Evolutionary conservation across 139 green algal genomes (phyloP), one percentile per base, ranked within the genome.

Genomic region (Pseudopediastrum boryanum): DNA sequence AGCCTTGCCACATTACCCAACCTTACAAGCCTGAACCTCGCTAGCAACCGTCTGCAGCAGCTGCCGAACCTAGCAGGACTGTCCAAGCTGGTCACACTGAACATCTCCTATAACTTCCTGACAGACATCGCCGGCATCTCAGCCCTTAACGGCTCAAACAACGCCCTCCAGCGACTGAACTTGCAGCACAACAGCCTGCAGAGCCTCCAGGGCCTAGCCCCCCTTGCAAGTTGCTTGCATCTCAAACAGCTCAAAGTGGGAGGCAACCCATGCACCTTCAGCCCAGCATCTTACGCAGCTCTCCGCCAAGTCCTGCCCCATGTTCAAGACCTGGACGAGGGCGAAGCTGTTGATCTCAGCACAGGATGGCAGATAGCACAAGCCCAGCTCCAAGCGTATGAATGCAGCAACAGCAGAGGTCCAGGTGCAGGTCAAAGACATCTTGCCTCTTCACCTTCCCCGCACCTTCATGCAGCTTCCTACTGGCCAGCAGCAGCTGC

Each of bases 81-180:
- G 0, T 31, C 62, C 27, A 75, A 42, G 27, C 82, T 95, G 19
- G 74, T 82, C 29, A 36, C 70, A 5, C 75, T 95, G 25, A 90
- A 88, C 54, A 54, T 93, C 0, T 88, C 89, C 0, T 90, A 93
- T 83, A 95, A 95, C 58, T 75, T 65, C 36, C 73, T 95, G 16
- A 82, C 84, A 19, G 83, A 50, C 46, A 54, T 94, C 23, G 27
- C 48, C 2, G 81, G 84, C 10, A 65, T 90, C 13, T 33, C 62
- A 3, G 70, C 63, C 5, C 72, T 90, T 46, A 76, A 86, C 10
- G 84, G 85, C 42, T 68, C 76, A 3, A 61, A 31, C 13, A 70
- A 75, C 72, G 68, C 71, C 7, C 68, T 94, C 38, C 41, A 79
- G 1, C 46, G 62, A 19, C 80, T 95, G 19, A 89, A 91, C 61